These are phyloP conservation scores for Plasmodium sp. DNA, from an alignment of 169 alveolate genomes.

Conservation along the genomic window DNA sequence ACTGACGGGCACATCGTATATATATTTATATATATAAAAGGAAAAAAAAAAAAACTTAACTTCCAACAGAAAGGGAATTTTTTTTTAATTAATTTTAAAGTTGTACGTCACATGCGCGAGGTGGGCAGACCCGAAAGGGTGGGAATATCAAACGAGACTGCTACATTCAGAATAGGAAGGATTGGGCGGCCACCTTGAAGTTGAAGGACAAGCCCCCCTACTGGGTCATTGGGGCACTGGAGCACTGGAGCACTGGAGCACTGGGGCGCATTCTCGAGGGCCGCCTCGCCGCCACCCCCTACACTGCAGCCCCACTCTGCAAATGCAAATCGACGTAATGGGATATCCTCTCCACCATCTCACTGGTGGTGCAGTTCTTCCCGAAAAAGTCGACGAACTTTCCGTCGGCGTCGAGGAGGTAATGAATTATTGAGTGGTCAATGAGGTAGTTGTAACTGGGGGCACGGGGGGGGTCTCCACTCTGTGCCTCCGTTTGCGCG, in stretches of 20 bases:
- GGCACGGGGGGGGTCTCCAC: constrained; percentile 52
- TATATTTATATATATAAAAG: not conserved
- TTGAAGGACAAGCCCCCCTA: not conserved
- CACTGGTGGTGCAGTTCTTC: constrained; percentile 88
- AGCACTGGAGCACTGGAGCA: too few relatives aligned
- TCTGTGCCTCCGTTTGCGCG: not conserved
- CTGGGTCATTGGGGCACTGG: too few relatives aligned
- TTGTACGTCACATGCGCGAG: not conserved
- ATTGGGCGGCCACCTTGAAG: not conserved
- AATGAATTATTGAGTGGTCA: constrained; percentile 92
- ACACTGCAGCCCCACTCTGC: not conserved
- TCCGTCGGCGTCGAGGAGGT: constrained; percentile 88
- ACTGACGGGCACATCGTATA: not conserved
- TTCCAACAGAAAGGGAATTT: not conserved
- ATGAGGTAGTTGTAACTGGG: constrained; percentile 86
- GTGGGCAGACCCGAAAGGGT: not conserved
- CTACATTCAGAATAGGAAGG: not conserved
- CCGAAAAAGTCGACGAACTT: constrained; percentile 91
- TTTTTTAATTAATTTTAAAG: not conserved
- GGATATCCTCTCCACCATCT: constrained; percentile 77
- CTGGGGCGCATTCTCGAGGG: not conserved
- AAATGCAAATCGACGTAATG: constrained; percentile 44
- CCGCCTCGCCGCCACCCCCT: not conserved
- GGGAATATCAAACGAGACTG: not conserved
- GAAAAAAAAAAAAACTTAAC: not conserved